Base-by-base conservation (phyloP, 441 rosid genomes). In the Dalechampia spathulata region DNA sequence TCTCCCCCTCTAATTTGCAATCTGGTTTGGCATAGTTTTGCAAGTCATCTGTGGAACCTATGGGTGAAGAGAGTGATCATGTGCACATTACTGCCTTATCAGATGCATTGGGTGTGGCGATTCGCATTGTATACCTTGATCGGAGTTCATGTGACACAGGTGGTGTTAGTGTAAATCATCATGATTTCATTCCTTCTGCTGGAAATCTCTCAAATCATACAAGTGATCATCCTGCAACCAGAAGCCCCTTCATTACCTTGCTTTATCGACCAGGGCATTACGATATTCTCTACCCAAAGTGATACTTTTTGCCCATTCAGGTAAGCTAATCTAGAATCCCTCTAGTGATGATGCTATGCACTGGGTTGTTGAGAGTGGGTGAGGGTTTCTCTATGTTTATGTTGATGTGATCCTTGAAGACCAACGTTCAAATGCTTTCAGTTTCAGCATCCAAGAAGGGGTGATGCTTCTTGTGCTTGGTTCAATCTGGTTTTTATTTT, bases 21-120 rank as follows among this genome's bases (percentile, higher is more conserved):
- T 60, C 55, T 63, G 57, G 62, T 71, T 38, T 75, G 71, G 39
- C 11, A 39, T 74, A 93, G 99, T 93, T 93, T 66, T 90, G 99
- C 97, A 93, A 90, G 80, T 75, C 97, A 16, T 78, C 97, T 0
- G 97, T 93, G 66, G 99, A 93, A 73, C 99, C 99, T 7, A 93
- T 93, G 99, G 97, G 99, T 49, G 99, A 93, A 76, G 97, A 90
- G 80, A 93, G 99, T 20, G 99, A 93, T 65, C 99, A 87, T 64
- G 87, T 87, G 49, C 92, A 87, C 79, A 87, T 87, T 63, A 82
- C 83, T 25, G 87, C 96, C 50, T 70, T 92, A 59, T 89, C 99
- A 13, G 99, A 93, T 54, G 90, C 96, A 15, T 55, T 93, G 64
- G 95, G 96, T 32, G 95, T 93, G 63, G 85, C 99, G 17, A 87